Percentiles rank a stretch among this genome's conserved stretches.
These are phyloP conservation scores for Aplosporella prunicola DNA, from an alignment of 2,329 filamentous ascomycete genomes.

Conservation along the genomic window DNA sequence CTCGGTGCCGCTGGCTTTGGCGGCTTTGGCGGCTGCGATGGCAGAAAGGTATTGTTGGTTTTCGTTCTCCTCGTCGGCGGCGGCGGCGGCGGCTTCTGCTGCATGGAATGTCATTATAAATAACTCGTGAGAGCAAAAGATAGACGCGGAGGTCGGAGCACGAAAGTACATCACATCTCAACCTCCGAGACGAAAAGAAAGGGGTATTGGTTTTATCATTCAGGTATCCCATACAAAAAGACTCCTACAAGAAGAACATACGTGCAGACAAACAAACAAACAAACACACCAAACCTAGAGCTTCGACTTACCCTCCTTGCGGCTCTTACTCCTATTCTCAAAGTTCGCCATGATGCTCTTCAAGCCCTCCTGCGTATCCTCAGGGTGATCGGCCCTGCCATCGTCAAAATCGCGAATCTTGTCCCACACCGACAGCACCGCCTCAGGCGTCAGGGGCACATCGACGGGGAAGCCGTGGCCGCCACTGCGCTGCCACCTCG, in stretches of 20 bases:
- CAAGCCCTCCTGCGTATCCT: slow-evolving; percentile 65
- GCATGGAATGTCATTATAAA: not conserved
- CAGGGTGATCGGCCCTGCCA: slow-evolving; percentile 76
- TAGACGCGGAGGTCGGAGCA: too few relatives aligned
- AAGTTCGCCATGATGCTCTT: slow-evolving; percentile 79
- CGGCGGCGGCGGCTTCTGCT: slow-evolving; percentile 13
- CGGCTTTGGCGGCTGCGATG: slow-evolving; percentile 67
- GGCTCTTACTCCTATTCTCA: slow-evolving; percentile 55
- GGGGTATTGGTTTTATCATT: slow-evolving; percentile 10
- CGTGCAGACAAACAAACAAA: not conserved
- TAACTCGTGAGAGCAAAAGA: not conserved
- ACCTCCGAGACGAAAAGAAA: not conserved
- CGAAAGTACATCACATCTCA: too few relatives aligned
- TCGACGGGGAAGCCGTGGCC: slow-evolving; percentile 89
- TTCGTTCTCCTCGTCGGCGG: slow-evolving; percentile 33
- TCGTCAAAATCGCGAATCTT: slow-evolving; percentile 82
- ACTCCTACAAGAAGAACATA: not conserved
- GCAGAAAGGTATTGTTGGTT: slow-evolving; percentile 60
- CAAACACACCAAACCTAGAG: slow-evolving; percentile 11
- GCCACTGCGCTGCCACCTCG: slow-evolving; percentile 86
- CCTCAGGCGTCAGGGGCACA: slow-evolving; percentile 67
- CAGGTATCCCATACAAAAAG: too few relatives aligned
- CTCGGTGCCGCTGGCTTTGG: slow-evolving; percentile 61
- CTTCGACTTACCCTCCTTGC: slow-evolving; percentile 24
- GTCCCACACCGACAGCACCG: slow-evolving; percentile 53